Base-by-base conservation (phyloP, 345 rosid genomes). In the Pugionium cornutum region DNA sequence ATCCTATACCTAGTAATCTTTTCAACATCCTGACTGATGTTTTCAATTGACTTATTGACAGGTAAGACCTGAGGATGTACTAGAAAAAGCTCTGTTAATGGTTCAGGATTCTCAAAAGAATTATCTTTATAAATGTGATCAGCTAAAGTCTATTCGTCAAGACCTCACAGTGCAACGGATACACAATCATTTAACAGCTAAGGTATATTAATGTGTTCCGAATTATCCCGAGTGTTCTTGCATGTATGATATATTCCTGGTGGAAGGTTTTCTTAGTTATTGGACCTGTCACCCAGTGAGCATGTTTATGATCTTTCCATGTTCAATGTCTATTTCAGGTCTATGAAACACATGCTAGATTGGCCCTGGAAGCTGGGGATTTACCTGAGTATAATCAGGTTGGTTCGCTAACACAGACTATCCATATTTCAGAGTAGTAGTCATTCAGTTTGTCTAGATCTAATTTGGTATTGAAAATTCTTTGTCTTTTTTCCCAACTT, bases 61-160 rank as follows among this genome's bases (percentile, higher is more conserved):
- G 99, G 99, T 95, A 55, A 87, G 99, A 66, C 94, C 99, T 58
- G 99, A 91, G 81, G 97, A 89, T 63, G 94, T 91, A 60, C 83
- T 95, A 53, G 99, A 87, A 76, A 89, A 83, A 58, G 95, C 99
- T 79, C 78, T 95, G 66, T 54, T 74, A 52, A 84, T 91, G 97
- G 86, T 95, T 69, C 88, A 86, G 60, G 82, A 73, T 77, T 87
- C 96, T 64, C 89, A 81, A 67, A 95, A 91, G 82, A 95, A 89
- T 74, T 95, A 95, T 75, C 95, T 91, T 52, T 86, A 79, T 53
- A 95, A 91, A 80, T 95, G 99, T 74, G 99, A 95, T 76, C 96
- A 95, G 68, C 79, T 95, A 81, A 95, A 95, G 69, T 95, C 99
- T 57, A 91, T 95, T 73, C 99, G 99, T 40, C 99, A 95, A 73